Evolutionary conservation across 257 asterid genomes (phyloP), one percentile per base, ranked within the genome.

Genomic region (Lycium ferocissimum): DNA sequence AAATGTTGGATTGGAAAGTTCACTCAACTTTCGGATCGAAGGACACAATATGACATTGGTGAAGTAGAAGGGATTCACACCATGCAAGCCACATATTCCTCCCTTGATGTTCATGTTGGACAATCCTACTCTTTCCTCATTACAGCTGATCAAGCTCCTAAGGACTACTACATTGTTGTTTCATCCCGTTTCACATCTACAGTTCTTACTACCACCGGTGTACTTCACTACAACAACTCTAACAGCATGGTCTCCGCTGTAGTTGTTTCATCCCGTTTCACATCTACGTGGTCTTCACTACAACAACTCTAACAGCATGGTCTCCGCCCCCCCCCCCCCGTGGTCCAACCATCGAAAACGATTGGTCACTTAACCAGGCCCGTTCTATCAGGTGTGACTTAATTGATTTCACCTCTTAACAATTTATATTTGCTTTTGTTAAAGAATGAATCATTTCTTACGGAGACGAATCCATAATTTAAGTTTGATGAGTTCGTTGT

Each of bases 41-140:
- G 96, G 95, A 13, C 99, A 96, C 93, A 94, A 89, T 86, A 89
- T 94, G 97, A 92, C 88, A 66, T 85, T 96, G 69, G 98, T 96
- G 3, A 96, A 87, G 98, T 96, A 2, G 99, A 96, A 71, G 99
- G 99, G 51, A 96, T 98, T 3, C 99, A 96, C 92, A 96, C 99
- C 1, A 37, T 94, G 83, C 99, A 96, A 82, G 88, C 87, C 12
- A 90, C 93, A 83, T 96, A 90, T 83, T 96, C 98, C 20, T 94
- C 99, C 4, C 91, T 95, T 5, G 99, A 96, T 69, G 87, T 96
- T 82, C 99, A 96, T 58, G 89, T 86, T 51, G 99, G 98, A 1
- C 99, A 96, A 17, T 95, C 98, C 83, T 93, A 87, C 91, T 96
- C 99, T 0, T 97, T 96, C 47, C 97, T 96, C 5, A 76, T 95